phyloP scores from a whole-genome alignment of 2,329 filamentous ascomycete species.

The Diaporthe aspalathi region DNA sequence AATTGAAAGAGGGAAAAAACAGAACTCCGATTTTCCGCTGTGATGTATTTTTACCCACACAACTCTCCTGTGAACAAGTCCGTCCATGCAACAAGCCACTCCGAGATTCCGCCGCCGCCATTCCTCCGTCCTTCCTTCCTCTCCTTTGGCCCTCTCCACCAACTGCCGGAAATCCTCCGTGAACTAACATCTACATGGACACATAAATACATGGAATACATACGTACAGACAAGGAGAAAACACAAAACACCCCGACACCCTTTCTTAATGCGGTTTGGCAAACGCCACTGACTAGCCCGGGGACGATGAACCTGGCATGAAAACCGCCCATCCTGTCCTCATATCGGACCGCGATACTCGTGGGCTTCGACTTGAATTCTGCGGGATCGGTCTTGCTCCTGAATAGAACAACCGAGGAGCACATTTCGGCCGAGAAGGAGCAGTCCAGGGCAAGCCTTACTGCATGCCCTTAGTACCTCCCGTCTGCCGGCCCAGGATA shows the following conservation, averaged over 20 bases:
- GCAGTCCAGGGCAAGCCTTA: neutral
- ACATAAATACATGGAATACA: constrained; percentile 23
- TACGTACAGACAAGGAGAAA: constrained; percentile 4
- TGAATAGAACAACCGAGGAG: neutral
- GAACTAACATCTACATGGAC: constrained; percentile 23
- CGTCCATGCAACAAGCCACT: constrained; percentile 5
- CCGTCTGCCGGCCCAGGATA: constrained; percentile 36
- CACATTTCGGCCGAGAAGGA: neutral
- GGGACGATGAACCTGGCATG: neutral
- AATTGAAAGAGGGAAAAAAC: neutral
- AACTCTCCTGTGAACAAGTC: neutral
- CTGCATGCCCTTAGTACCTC: constrained; percentile 27
- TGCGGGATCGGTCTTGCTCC: neutral
- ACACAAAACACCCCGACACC: neutral
- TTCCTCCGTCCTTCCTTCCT: neutral
- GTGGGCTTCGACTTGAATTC: neutral
- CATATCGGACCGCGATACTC: neutral
- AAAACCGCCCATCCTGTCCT: neutral
- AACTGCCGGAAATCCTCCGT: neutral
- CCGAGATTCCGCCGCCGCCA: neutral
- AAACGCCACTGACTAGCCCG: neutral
- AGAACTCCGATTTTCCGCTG: constrained; percentile 20
- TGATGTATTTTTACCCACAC: constrained; percentile 18
- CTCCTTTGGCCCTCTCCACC: neutral
- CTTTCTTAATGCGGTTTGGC: neutral